Percentiles rank a stretch among this genome's conserved stretches.
phyloP scores from a whole-genome alignment of 163 green algal species.

The Coccomyxa subellipsoidea region DNA sequence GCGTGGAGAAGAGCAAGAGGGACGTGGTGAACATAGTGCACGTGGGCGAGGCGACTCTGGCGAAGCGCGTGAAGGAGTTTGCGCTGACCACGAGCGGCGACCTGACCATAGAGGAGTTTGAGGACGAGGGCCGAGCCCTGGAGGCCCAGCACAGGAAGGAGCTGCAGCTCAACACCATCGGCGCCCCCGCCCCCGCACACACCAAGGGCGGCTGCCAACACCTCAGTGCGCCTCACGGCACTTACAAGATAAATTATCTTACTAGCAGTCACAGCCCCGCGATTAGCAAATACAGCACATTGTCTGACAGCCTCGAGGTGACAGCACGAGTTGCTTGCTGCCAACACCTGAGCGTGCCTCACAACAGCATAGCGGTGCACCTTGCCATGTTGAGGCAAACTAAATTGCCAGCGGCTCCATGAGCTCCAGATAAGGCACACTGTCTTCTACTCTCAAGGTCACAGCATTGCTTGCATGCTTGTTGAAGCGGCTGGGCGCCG shows the following conservation, averaged over 20 bases:
- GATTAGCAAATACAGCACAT: no score
- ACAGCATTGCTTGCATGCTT: not conserved
- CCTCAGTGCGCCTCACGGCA: not conserved
- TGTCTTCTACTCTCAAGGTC: no score
- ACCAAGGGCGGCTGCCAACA: not conserved
- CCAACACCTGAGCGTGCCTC: no score
- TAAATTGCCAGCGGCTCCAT: no score
- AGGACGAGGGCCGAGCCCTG: conserved; percentile 4
- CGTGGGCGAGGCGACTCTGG: conserved; percentile 89
- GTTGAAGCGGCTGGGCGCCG: no score
- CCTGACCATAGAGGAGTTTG: conserved; percentile 61
- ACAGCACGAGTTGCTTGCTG: no score
- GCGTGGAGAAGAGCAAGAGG: conserved; percentile 65
- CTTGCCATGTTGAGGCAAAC: no score
- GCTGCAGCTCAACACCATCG: not conserved
- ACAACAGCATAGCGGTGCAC: no score
- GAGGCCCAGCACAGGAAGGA: conserved; percentile 17
- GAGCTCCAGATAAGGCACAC: no score
- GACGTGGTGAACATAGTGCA: conserved; percentile 86
- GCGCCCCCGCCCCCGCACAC: not conserved
- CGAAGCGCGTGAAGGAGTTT: conserved; percentile 89
- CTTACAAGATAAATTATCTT: no score
- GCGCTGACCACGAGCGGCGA: conserved; percentile 52
- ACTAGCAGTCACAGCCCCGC: no score
- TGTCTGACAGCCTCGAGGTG: no score